Percentiles rank a stretch among this genome's conserved stretches.
Evolutionary conservation across 495 filamentous ascomycete species (phyloP).

Genomic region (Schizothecium vesticola): DNA sequence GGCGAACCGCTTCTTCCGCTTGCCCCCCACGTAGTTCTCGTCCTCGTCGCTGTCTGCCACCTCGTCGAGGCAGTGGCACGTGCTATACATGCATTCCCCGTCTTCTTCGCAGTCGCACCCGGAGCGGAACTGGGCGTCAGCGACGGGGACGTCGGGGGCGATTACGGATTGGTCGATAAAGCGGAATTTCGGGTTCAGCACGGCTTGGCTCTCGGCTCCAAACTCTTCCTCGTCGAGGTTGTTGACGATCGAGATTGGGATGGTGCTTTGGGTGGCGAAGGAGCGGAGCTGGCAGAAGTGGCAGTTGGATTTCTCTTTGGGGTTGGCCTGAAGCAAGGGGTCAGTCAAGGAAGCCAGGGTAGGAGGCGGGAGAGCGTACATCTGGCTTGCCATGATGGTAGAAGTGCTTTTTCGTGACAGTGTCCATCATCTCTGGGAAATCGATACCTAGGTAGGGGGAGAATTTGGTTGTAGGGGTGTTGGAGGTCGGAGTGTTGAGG

Average conservation of each 20-base stretch:
- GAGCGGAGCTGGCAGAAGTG: conserved; percentile 49
- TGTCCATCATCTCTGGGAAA: conserved; percentile 29
- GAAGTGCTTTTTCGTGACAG: conserved; percentile 34
- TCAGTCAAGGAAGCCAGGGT: background rate
- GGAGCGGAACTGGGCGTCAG: conserved; percentile 44
- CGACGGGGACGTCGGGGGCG: conserved; percentile 39
- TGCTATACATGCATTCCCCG: conserved; percentile 42
- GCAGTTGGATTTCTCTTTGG: conserved; percentile 32
- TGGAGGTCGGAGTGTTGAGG: background rate
- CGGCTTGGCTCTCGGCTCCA: background rate
- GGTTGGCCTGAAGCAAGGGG: conserved; percentile 16
- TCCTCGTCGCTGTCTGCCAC: conserved; percentile 34
- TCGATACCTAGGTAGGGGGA: background rate
- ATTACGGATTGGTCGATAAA: conserved; percentile 48
- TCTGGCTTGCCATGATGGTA: conserved; percentile 34
- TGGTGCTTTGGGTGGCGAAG: conserved; percentile 34
- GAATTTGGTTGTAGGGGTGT: background rate
- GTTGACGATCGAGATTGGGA: conserved; percentile 48
- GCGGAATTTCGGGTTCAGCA: conserved; percentile 45
- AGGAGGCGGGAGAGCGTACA: conserved; percentile 17
- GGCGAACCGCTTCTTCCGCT: conserved; percentile 32
- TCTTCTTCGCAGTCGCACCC: conserved; percentile 49
- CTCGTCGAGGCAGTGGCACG: conserved; percentile 51
- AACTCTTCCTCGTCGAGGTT: conserved; percentile 26
- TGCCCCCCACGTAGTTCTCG: conserved; percentile 9